Base-by-base conservation (phyloP, 139 green algal species). In the Coccomyxa sp. region DNA sequence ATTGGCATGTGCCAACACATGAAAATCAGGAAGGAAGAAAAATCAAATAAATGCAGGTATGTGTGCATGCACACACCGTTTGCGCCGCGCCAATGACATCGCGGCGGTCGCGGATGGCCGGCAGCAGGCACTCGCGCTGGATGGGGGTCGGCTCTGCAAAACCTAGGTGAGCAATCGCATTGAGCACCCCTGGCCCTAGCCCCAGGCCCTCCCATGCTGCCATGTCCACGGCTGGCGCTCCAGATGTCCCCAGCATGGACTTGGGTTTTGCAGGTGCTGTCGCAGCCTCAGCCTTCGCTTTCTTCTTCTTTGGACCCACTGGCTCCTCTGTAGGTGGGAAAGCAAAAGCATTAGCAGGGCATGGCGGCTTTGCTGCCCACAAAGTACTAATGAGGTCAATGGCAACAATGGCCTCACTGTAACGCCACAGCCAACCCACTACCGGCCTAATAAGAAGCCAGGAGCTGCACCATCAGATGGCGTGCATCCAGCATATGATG, bases 81-180 rank as follows among this genome's bases (percentile, higher is more conserved):
- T 99, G 94, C 11, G 97, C 97, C 0, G 97, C 97, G 1, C 97
- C 97, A 78, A 99, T 94, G 13, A 99, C 83, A 86, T 99, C 97
- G 0, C 87, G 83, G 0, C 91, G 82, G 59, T 95, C 90, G 3
- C 88, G 84, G 13, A 96, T 90, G 32, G 94, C 93, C 1, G 91
- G 88, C 21, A 90, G 89, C 82, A 98, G 86, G 59, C 86, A 94
- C 57, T 92, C 91, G 7, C 89, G 82, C 85, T 98, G 95, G 76
- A 98, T 94, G 17, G 92, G 89, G 0, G 94, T 97, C 7, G 95
- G 95, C 4, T 77, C 68, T 4, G 28, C 27, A 80, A 98, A 97
- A 4, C 90, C 91, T 60, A 89, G 78, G 28, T 60, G 77, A 7
- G 67, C 77, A 23, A 88, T 83, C 0, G 81, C 87, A 17, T 7